Conservation (phyloP, 108 stramenopile species). For the Skeletonema menzelii region DNA sequence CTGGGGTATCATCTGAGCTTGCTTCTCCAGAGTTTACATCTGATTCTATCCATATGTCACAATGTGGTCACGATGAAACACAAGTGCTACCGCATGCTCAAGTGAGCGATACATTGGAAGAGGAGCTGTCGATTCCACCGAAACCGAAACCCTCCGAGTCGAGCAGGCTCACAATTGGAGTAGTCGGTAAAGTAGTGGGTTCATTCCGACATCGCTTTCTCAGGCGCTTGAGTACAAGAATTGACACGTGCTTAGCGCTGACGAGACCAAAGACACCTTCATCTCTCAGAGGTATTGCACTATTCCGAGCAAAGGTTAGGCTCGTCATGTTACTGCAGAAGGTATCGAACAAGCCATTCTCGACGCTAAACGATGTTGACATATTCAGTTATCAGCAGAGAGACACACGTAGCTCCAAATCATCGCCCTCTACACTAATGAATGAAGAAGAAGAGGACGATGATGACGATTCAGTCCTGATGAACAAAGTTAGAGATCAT, state of each 20-base stretch:
- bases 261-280: background rate
- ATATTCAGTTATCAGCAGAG: conserved; percentile 1
- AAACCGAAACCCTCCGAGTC: background rate
- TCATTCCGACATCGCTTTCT: conserved; percentile 7
- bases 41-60: background rate
- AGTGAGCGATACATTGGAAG: background rate
- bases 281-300: conserved; percentile 5
- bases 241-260: background rate
- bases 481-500: background rate
- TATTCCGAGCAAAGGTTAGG: conserved; percentile 12
- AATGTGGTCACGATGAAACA: background rate
- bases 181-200: background rate
- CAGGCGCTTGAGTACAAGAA: background rate
- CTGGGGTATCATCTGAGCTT: background rate
- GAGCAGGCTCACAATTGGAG: background rate
- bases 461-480: background rate
- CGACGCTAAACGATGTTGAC: conserved; percentile 8
- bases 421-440: background rate
- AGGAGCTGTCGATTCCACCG: background rate
- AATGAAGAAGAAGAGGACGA: background rate
- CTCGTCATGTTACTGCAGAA: conserved; percentile 9
- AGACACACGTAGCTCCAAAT: background rate
- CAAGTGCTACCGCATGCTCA: background rate
- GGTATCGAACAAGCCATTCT: background rate
- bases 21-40: background rate